phyloP scores from a whole-genome alignment of 306 rosid species.

The Cicer yamashitae region DNA sequence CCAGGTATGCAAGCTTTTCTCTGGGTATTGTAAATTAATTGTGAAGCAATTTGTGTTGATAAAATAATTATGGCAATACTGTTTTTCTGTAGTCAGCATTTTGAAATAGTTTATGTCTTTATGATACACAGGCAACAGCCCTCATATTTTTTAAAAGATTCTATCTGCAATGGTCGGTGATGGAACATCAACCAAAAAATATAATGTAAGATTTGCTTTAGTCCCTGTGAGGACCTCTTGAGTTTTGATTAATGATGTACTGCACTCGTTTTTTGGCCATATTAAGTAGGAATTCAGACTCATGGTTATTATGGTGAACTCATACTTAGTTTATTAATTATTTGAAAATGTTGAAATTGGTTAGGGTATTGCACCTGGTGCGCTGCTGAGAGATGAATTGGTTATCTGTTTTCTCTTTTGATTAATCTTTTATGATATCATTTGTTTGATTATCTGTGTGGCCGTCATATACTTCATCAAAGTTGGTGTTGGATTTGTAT shows the following conservation, averaged over 20 bases:
- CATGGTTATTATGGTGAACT: conserved; percentile 35
- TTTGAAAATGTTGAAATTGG: conserved; percentile 31
- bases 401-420: conserved; percentile 22
- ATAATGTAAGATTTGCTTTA: conserved; percentile 71
- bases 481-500: conserved; percentile 25
- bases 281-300: conserved; percentile 30
- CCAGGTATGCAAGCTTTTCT: conserved; percentile 62
- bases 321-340: conserved; percentile 16
- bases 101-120: conserved; percentile 47
- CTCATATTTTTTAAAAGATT: conserved; percentile 94
- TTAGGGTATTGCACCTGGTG: conserved; percentile 31
- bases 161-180: conserved; percentile 90
- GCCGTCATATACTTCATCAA: conserved; percentile 5
- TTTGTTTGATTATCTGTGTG: conserved; percentile 14
- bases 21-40: conserved; percentile 26
- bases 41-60: conserved; percentile 12
- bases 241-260: conserved; percentile 19
- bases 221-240: conserved; percentile 18
- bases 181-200: conserved; percentile 94
- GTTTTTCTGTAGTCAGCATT: conserved; percentile 12
- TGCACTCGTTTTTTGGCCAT: conserved; percentile 3
- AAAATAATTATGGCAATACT: conserved; percentile 2
- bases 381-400: conserved; percentile 31
- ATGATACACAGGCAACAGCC: conserved; percentile 79
- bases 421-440: conserved; percentile 18